Evolutionary conservation across 805 yeast genomes (phyloP), one percentile per base, ranked within the genome.

Genomic region (Metschnikowia colocasiae): DNA sequence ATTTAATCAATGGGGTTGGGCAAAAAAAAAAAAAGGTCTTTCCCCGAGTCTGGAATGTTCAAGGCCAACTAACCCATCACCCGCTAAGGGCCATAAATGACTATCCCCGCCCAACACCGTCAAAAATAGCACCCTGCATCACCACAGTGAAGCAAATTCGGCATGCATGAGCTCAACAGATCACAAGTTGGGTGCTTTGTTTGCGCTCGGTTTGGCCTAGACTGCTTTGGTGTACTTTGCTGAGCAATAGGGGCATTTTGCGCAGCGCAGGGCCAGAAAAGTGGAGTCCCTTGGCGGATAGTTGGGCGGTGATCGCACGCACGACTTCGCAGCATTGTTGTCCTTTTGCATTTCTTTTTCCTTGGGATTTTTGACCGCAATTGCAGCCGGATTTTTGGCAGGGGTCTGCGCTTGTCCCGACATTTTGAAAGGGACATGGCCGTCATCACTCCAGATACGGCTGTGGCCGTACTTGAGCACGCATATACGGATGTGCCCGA

Each of bases 241-340:
- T 20, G 34, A 3, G 34, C 19, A 37, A 37, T 37, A 37, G 40
- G 40, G 40, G 40, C 29, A 18, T 25, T 15, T 25, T 25, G 12
- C 16, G 29, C 39, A 25, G 15, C 40, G 31, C 40, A 23, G 22
- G 12, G 18, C 20, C 15, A 15, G 40, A 26, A 25, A 37, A 37
- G 40, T 22, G 40, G 40, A 37, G 40, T 22, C 9, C 40, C 25
- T 2, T 35, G 15, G 13, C 25, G 38, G 38, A 22, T 25, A 22
- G 31, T 27, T 37, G 20, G 22, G 20, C 13, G 16, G 32, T 29
- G n/a, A n/a, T n/a, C n/a, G 42, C 42, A 20, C 42, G 18, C 34
- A 29, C 42, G 32, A 27, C 34, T 15, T 39, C 20, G 42, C 42
- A 27, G 34, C 42, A 39, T 39, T 39, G 34, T 29, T 39, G 27